These are phyloP conservation scores for Takashimella tepidaria DNA, from an alignment of 1,284 basidiomycete species.

Conservation along the genomic window DNA sequence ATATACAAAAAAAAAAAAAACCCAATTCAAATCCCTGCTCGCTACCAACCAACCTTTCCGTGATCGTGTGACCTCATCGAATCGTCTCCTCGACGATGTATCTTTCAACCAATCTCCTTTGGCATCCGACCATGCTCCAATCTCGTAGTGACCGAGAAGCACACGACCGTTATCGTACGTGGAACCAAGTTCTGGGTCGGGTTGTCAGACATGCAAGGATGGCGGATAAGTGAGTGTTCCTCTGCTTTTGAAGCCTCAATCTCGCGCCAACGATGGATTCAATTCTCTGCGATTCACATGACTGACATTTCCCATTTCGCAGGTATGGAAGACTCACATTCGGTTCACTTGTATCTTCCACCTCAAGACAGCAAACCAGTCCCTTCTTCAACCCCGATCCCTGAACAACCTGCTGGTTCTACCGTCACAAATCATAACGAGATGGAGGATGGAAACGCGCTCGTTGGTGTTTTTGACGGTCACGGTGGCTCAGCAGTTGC, in stretches of 20 bases:
- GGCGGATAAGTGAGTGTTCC: constrained; percentile 81
- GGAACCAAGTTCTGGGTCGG: constrained; percentile 69
- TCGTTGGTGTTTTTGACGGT: constrained; percentile 97
- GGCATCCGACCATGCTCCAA: background rate
- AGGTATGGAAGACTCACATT: constrained; percentile 96
- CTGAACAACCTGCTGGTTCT: constrained; percentile 46
- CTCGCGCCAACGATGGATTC: background rate
- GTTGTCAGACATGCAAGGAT: constrained; percentile 98
- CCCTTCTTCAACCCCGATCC: constrained; percentile 50
- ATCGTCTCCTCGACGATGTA: background rate
- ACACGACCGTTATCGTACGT: constrained; percentile 70
- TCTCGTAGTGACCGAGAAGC: constrained; percentile 67
- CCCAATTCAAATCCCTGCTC: background rate
- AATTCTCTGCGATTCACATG: no score
- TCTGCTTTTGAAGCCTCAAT: no score
- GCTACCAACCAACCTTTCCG: background rate
- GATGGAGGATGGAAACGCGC: constrained; percentile 58
- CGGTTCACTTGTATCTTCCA: constrained; percentile 60
- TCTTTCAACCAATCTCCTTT: background rate
- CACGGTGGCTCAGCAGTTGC: constrained; percentile 92
- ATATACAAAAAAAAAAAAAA: no score
- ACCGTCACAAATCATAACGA: constrained; percentile 49
- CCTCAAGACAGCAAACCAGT: constrained; percentile 16
- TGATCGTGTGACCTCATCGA: background rate
- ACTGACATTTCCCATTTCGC: background rate